A percentile compares a stretch with the other conserved stretches of the same genome.
Conservation (phyloP, 2,329 filamentous ascomycete species). For the Dactylellina sp. region DNA sequence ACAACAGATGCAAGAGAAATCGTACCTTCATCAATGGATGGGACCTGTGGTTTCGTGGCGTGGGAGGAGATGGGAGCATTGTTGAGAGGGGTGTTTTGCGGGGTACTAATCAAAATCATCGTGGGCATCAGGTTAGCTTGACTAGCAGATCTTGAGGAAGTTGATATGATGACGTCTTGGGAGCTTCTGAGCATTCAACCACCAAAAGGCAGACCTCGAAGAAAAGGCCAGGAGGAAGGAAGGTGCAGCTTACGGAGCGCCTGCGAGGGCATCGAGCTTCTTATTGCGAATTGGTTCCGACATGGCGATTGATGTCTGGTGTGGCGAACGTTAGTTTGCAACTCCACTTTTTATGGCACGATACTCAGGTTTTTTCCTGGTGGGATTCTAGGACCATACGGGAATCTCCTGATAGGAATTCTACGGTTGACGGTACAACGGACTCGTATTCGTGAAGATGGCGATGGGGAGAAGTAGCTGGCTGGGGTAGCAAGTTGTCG, state of each 20-base stretch:
- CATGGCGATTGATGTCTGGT: slow-evolving; percentile 65
- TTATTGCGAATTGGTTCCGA: slow-evolving; percentile 77
- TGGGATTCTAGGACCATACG: slow-evolving; percentile 21
- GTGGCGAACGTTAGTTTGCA: slow-evolving; percentile 34
- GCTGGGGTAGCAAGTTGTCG: neutral
- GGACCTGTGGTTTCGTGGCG: slow-evolving; percentile 91
- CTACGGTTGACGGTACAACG: neutral
- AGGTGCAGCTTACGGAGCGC: slow-evolving; percentile 71
- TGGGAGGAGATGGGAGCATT: slow-evolving; percentile 98
- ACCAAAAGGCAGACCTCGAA: slow-evolving; percentile 58
- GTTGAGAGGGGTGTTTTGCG: slow-evolving; percentile 95
- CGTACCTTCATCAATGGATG: slow-evolving; percentile 96
- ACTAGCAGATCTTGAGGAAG: slow-evolving; percentile 64
- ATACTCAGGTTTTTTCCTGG: too few relatives aligned
- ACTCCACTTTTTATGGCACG: slow-evolving; percentile 55
- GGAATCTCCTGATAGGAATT: slow-evolving; percentile 1
- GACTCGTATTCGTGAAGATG: neutral
- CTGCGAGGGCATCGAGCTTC: slow-evolving; percentile 70
- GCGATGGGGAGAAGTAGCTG: neutral
- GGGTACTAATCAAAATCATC: slow-evolving; percentile 75
- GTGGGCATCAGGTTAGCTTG: slow-evolving; percentile 62
- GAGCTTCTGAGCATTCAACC: slow-evolving; percentile 56
- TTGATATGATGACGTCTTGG: slow-evolving; percentile 55
- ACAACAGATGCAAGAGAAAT: slow-evolving; percentile 60
- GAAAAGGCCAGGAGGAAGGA: slow-evolving; percentile 61